Conservation (phyloP, 2,329 filamentous ascomycete species). For the Diplodia scrobiculata region DNA sequence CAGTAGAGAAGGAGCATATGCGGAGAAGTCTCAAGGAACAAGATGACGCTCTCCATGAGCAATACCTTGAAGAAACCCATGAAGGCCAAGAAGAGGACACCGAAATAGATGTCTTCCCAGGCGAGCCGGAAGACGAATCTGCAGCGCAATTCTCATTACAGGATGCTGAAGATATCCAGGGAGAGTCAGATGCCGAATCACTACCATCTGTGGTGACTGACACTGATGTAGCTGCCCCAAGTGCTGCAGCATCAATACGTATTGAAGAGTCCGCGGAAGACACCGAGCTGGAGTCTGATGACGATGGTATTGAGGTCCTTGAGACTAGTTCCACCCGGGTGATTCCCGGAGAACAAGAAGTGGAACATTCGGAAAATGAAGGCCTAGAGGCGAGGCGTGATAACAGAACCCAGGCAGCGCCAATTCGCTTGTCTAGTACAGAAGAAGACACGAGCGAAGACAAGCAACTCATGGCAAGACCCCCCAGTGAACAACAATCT, state of each 20-base stretch:
- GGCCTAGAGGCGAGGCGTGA: neutral
- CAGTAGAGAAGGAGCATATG: neutral
- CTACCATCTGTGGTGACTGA: conserved; percentile 10
- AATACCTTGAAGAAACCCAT: conserved; percentile 3
- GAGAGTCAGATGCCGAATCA: neutral
- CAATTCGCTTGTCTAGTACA: neutral
- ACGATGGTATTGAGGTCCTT: neutral
- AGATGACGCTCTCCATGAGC: conserved; percentile 22
- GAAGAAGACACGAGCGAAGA: conserved; percentile 9
- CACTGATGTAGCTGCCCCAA: conserved; percentile 4
- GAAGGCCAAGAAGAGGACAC: conserved; percentile 35
- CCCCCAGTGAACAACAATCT: neutral
- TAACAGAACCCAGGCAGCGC: neutral
- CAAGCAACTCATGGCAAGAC: neutral
- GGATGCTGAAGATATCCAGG: neutral
- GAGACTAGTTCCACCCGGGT: conserved; percentile 16
- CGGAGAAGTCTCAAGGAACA: neutral
- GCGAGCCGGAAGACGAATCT: conserved; percentile 13
- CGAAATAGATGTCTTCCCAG: conserved; percentile 31
- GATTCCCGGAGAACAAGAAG: conserved; percentile 11
- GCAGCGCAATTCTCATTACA: conserved; percentile 4
- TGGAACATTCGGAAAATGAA: neutral
- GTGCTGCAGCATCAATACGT: conserved; percentile 6
- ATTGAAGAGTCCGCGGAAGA: neutral
- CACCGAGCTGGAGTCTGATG: conserved; percentile 12